Evolutionary conservation across 192 early-diverging fungal species (phyloP), one percentile per base, ranked within the genome.

Genomic region (Gonapodya prolifera): DNA sequence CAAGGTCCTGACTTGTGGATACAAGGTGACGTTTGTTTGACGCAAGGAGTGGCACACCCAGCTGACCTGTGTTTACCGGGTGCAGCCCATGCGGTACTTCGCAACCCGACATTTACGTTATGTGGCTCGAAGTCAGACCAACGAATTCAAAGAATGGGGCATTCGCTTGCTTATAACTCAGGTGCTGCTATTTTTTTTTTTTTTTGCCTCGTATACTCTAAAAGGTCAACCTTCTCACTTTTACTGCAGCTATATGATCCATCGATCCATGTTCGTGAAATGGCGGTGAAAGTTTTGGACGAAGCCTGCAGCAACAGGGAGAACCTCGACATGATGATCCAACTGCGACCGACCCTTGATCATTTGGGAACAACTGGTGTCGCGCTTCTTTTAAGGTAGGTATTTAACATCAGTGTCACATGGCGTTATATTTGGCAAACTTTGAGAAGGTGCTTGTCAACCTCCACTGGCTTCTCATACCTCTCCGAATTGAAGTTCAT

Each of bases 1-100:
- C 33, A 95, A 95, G 80, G 83, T 95, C 17, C 91, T 94, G 89
- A 92, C 92, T 0, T 93, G 91, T 2, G 91, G 92, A 0, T 92
- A 95, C 77, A 94, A 94, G 69, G 86, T 88, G 34, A 69, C 17
- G 75, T 23, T 79, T 45, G n/a, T 2, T 35, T 70, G 2, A 35
- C 33, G 0, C 70, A 2, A 2, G 35, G n/a, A 69, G 75, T 23
- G 23, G 34, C 31, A 29, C n/a, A 13, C 34, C 30, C 81, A 0
- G 75, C 33, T 74, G 34, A 77, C n/a, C 45, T 32, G 30, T 45
- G 18, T 28, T 2, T 32, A 30, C 45, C 28, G 30, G n/a, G 18
- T 35, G 17, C 17, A 89, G 79, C 86, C 87, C 32, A 87, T 93
- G 33, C 89, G 94, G 0, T 79, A 93, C 2, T 93, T 89, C 80